Base-by-base conservation (phyloP, 1,284 basidiomycete species). In the Cutaneotrichosporon dermatis region DNA sequence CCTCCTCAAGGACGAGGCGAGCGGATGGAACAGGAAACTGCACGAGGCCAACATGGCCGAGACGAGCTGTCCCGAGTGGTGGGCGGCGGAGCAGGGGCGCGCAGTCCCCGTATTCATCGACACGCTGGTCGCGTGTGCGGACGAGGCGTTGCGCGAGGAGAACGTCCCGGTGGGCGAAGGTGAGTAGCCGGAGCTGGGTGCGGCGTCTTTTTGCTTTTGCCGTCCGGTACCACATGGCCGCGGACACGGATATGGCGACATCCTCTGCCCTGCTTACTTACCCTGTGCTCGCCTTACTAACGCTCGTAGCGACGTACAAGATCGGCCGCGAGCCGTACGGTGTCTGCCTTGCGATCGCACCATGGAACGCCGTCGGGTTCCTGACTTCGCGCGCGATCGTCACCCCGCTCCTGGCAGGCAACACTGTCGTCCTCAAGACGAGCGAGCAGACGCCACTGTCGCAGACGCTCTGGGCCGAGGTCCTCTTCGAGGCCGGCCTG, bases 381-480 rank as follows among this genome's bases (percentile, higher is more conserved):
- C 58, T 68, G n/a, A 68, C 66, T 0, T 16, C 52, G 37, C 77
- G 85, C 11, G 82, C 84, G 0, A 75, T 84, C 42, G 76, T 80
- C 4, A 76, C 83, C 9, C 83, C 86, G 0, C 76, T 87, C 25
- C 77, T 86, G 4, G 84, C 83, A 37, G 86, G 86, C 3, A 87
- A 87, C 72, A 85, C 85, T 0, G 82, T 85, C 3, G 80, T 88
- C 1, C 66, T 87, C 42, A 86, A 85, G 66, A 81, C 82, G 7
- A 85, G 84, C 0, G 86, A 87, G 66, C 73, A 76, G 55, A 82
- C 80, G 48, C 86, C 86, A 0, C 73, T 80, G 4, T 80, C 78
- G 7, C 83, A 85, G 62, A 72, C 79, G 1, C 71, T 84, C 7
- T 78, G 83, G 5, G 79, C 80, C 0, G 83, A 86, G 54, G 62